phyloP scores from a whole-genome alignment of 2,329 filamentous ascomycete species.

The Aspergillus latus region DNA sequence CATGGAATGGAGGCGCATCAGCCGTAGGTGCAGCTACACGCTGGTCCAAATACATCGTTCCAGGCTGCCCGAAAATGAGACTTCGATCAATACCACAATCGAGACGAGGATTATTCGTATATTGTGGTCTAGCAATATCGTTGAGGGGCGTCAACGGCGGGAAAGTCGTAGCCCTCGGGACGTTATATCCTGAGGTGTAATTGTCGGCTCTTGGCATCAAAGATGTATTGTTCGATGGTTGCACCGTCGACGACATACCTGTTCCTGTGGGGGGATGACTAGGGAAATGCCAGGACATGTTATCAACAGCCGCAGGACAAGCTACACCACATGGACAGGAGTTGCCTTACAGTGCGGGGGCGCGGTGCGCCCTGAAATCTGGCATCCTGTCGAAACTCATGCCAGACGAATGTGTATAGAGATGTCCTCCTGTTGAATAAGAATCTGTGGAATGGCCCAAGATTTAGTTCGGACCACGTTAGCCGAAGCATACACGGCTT shows the following conservation, averaged over 20 bases:
- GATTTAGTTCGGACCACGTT: conserved; percentile 15
- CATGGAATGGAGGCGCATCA: conserved; percentile 46
- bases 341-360: conserved; percentile 41
- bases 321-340: neutral
- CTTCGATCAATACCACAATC: conserved; percentile 35
- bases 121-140: conserved; percentile 37
- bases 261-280: conserved; percentile 50
- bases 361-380: conserved; percentile 37
- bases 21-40: conserved; percentile 30
- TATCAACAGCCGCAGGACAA: conserved; percentile 17
- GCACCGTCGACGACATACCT: conserved; percentile 45
- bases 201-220: conserved; percentile 42
- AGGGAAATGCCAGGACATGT: conserved; percentile 19
- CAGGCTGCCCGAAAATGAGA: conserved; percentile 30
- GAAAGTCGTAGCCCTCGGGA: conserved; percentile 31
- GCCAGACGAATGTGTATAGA: conserved; percentile 37
- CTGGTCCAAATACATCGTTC: conserved; percentile 27
- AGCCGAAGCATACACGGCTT: neutral
- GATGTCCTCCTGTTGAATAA: conserved; percentile 31
- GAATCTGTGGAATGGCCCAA: conserved; percentile 30
- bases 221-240: conserved; percentile 31
- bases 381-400: conserved; percentile 40
- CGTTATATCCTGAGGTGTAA: conserved; percentile 36
- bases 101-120: conserved; percentile 35
- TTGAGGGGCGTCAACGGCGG: conserved; percentile 32